Percentiles rank a stretch among this genome's conserved stretches.
Evolutionary conservation across 768 basidiomycete genomes (phyloP).

Genomic region (Cantharellus anzutake): DNA sequence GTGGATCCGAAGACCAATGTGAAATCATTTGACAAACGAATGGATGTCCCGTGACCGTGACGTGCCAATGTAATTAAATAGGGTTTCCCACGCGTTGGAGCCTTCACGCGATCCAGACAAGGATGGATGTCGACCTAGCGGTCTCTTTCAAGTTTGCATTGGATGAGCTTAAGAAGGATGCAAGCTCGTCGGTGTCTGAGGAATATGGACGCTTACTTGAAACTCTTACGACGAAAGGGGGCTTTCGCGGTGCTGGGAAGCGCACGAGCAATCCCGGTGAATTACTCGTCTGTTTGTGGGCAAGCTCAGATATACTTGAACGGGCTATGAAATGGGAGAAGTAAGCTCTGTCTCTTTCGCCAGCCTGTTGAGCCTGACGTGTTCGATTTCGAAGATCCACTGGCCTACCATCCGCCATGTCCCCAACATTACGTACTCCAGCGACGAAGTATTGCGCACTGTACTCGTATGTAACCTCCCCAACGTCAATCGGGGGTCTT

Average conservation of each 20-base stretch:
- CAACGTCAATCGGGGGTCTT: neutral
- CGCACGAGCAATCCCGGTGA: neutral
- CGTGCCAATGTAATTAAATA: too few relatives aligned
- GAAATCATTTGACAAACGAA: too few relatives aligned
- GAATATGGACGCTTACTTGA: neutral
- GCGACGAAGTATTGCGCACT: neutral
- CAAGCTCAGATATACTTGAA: neutral
- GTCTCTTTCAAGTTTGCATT: neutral
- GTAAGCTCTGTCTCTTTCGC: neutral
- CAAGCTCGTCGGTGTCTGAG: neutral
- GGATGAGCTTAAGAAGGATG: neutral
- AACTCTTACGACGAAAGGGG: neutral
- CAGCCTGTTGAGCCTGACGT: neutral
- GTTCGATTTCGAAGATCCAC: neutral
- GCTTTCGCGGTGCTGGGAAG: neutral
- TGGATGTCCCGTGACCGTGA: too few relatives aligned
- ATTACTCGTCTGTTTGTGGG: neutral
- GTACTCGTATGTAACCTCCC: neutral
- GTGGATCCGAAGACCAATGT: too few relatives aligned
- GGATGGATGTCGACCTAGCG: too few relatives aligned
- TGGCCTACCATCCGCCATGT: neutral
- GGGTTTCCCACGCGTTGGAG: too few relatives aligned
- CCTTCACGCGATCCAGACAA: too few relatives aligned
- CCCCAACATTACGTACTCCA: neutral
- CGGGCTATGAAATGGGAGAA: neutral